Evolutionary conservation across 352 stramenopile species (phyloP).

Genomic region (Plasmopara muralis): DNA sequence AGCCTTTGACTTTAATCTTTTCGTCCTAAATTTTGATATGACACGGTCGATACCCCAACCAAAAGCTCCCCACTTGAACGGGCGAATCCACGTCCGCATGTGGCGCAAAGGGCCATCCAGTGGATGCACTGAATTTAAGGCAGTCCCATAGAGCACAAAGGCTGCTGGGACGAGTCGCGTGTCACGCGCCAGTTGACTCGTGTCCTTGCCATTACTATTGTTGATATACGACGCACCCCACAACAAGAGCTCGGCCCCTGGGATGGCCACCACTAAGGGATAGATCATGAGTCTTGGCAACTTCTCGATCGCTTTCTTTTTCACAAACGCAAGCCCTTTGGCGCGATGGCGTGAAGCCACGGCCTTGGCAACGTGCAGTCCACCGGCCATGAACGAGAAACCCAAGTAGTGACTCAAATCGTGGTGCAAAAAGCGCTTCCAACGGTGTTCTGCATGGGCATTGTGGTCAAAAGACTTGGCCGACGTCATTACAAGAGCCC

Average conservation of each 20-base stretch:
- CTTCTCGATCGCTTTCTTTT: conserved; percentile 20
- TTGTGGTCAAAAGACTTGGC: conserved; percentile 20
- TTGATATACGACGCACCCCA: conserved; percentile 25
- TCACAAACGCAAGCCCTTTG: conserved; percentile 23
- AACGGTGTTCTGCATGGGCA: conserved; percentile 22
- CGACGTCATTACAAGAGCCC: conserved; percentile 6
- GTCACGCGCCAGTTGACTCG: conserved; percentile 13
- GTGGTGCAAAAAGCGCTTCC: conserved; percentile 18
- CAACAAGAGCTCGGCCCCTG: conserved; percentile 18
- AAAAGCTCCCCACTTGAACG: conserved; percentile 22
- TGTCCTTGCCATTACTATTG: conserved; percentile 11
- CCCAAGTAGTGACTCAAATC: conserved; percentile 26
- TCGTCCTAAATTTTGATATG: conserved; percentile 10
- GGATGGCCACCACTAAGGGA: conserved; percentile 22
- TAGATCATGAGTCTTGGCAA: conserved; percentile 24
- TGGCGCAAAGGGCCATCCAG: conserved; percentile 21
- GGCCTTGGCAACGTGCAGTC: conserved; percentile 18
- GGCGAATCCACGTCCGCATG: conserved; percentile 15
- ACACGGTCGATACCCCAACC: conserved; percentile 17
- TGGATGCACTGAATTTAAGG: conserved; percentile 25
- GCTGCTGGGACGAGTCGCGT: conserved; percentile 20
- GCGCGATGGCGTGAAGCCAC: conserved; percentile 17
- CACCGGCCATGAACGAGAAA: conserved; percentile 22
- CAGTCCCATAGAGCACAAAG: conserved; percentile 24
- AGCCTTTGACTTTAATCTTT: conserved; percentile 6